These are phyloP conservation scores for Chrysoporthe austroafricana DNA, from an alignment of 2,329 filamentous ascomycete species.

Conservation along the genomic window DNA sequence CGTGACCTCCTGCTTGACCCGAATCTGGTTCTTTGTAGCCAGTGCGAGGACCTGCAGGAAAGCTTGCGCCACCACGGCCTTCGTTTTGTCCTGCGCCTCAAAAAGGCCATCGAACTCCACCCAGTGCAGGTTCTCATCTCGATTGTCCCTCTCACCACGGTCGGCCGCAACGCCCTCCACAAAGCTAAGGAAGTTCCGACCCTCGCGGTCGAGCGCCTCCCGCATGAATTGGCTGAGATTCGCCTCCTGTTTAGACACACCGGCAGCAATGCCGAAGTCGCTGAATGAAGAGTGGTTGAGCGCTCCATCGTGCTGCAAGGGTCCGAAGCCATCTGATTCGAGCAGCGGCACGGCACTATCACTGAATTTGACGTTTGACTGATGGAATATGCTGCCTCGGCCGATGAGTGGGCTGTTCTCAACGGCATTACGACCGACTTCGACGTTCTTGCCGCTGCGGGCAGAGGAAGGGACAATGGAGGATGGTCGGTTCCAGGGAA, in stretches of 20 bases:
- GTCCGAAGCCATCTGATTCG: conserved; percentile 40
- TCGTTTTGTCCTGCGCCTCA: conserved; percentile 55
- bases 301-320: conserved; percentile 36
- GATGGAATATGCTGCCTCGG: conserved; percentile 40
- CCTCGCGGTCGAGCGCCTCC: conserved; percentile 48
- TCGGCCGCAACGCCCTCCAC: conserved; percentile 40
- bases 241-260: conserved; percentile 30
- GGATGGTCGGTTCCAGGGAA: conserved; percentile 58
- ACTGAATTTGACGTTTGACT: conserved; percentile 52
- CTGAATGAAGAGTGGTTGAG: conserved; percentile 35
- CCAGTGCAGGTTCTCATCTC: conserved; percentile 44
- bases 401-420: conserved; percentile 45
- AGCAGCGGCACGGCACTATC: conserved; percentile 43
- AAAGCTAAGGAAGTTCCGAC: conserved; percentile 51
- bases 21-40: conserved; percentile 66
- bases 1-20: conserved; percentile 61
- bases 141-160: conserved; percentile 37
- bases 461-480: conserved; percentile 52
- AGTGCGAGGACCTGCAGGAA: conserved; percentile 75
- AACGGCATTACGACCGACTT: conserved; percentile 38
- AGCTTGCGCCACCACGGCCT: conserved; percentile 71
- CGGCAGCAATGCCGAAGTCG: conserved; percentile 31
- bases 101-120: conserved; percentile 74
- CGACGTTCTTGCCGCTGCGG: conserved; percentile 45
- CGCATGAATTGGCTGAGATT: conserved; percentile 39